Evolutionary conservation across 495 filamentous ascomycete species (phyloP).

Genomic region (Penicillium arizonense): DNA sequence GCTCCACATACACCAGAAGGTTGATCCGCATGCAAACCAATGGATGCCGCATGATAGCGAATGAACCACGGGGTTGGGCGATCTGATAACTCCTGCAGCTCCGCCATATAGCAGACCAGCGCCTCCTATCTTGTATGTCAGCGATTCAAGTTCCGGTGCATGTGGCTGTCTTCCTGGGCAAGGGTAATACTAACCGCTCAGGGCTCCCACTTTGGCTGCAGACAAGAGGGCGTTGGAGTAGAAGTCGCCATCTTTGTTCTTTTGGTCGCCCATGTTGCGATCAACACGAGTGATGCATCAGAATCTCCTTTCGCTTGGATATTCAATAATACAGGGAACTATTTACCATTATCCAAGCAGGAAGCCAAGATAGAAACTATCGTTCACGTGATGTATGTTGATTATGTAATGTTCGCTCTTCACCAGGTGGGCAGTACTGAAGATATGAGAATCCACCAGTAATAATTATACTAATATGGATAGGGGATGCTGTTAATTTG

Average conservation of each 20-base stretch:
- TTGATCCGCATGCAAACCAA: conserved; percentile 73
- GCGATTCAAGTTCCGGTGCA: not conserved
- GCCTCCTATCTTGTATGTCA: conserved; percentile 47
- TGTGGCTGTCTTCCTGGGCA: not conserved
- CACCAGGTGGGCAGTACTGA: no score
- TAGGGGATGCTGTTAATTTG: no score
- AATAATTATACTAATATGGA: not conserved
- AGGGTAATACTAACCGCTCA: conserved; percentile 46
- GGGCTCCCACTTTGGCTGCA: conserved; percentile 49
- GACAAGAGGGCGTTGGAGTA: conserved; percentile 31
- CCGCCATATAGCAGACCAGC: conserved; percentile 73
- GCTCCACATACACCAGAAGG: conserved; percentile 66
- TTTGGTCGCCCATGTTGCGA: conserved; percentile 32
- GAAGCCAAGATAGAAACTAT: not conserved
- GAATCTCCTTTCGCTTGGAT: conserved; percentile 4
- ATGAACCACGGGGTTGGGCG: conserved; percentile 65
- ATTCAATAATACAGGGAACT: conserved; percentile 1
- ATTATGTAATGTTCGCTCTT: not conserved
- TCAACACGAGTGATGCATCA: conserved; percentile 7
- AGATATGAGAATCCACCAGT: not conserved
- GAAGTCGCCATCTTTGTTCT: conserved; percentile 9
- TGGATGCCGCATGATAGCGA: conserved; percentile 70
- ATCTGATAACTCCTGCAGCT: conserved; percentile 63
- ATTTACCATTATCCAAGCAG: conserved; percentile 3
- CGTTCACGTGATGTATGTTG: not conserved